These are phyloP conservation scores for Laguncularia racemosa DNA, from an alignment of 345 rosid species.

Conservation along the genomic window DNA sequence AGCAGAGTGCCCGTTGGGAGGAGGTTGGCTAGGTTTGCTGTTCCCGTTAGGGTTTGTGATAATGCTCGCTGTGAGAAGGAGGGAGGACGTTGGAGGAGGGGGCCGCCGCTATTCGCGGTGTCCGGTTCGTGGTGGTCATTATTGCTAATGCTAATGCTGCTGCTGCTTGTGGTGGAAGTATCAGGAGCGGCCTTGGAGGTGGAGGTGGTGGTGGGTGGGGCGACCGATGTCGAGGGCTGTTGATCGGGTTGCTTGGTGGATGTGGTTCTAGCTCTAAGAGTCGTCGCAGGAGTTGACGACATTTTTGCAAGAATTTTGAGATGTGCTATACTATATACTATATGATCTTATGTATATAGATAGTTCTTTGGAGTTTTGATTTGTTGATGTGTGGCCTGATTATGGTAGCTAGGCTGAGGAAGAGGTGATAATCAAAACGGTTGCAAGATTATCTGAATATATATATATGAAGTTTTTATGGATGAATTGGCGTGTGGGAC, in stretches of 20 bases:
- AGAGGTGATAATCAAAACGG: too few species aligned
- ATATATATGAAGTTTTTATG: too few species aligned
- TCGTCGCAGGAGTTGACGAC: constrained; percentile 12
- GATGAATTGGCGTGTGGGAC: too few species aligned
- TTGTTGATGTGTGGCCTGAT: too few species aligned
- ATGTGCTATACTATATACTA: too few species aligned
- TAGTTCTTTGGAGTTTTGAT: too few species aligned
- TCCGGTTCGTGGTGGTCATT: constrained; percentile 14
- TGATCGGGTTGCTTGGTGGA: constrained; percentile 17
- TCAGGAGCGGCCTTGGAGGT: constrained; percentile 7
- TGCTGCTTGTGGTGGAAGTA: constrained; percentile 8
- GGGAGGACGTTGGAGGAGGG: constrained; percentile 21
- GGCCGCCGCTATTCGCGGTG: constrained; percentile 18
- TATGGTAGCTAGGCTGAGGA: too few species aligned
- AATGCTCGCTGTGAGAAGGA: constrained; percentile 53
- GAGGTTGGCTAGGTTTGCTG: constrained; percentile 86
- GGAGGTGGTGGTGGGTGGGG: neutral
- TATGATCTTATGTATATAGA: neutral
- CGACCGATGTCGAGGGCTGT: too few species aligned
- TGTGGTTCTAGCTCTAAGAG: constrained; percentile 23
- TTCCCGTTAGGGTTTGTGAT: constrained; percentile 65
- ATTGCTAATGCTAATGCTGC: neutral
- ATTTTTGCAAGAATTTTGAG: too few species aligned
- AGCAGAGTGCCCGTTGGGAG: constrained; percentile 90
- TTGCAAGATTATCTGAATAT: too few species aligned